Evolutionary conservation across 768 basidiomycete genomes (phyloP).

Genomic region (Pilatotrama ljubarskyi): DNA sequence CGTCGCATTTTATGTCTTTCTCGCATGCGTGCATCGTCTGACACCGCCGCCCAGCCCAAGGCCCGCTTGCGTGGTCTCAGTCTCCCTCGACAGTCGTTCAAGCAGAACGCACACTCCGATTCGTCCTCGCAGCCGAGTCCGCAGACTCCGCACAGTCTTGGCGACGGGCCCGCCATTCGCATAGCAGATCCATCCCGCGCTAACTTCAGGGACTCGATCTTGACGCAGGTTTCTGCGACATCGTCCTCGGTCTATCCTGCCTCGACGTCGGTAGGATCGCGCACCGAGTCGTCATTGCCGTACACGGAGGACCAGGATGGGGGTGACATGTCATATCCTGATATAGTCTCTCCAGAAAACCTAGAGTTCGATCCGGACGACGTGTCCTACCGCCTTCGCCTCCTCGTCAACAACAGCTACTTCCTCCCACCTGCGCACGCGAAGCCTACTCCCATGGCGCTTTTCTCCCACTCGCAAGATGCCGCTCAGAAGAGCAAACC

Average conservation of each 20-base stretch:
- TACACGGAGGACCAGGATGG: slow-evolving; percentile 51
- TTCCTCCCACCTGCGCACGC: slow-evolving; percentile 87
- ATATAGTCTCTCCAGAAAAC: slow-evolving; percentile 27
- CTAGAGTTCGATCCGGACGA: slow-evolving; percentile 60
- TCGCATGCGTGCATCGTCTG: background rate
- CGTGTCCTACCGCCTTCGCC: slow-evolving; percentile 79
- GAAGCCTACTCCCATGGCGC: slow-evolving; percentile 72
- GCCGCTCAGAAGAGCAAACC: slow-evolving; percentile 46
- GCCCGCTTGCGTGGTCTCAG: slow-evolving; percentile 36
- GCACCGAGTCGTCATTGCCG: slow-evolving; percentile 64
- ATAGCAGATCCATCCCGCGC: slow-evolving; percentile 24
- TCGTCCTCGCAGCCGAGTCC: slow-evolving; percentile 32
- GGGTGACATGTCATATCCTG: slow-evolving; percentile 32
- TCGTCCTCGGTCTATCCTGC: slow-evolving; percentile 79
- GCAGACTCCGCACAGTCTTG: slow-evolving; percentile 24
- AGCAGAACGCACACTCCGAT: slow-evolving; percentile 28
- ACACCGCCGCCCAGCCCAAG: slow-evolving; percentile 32
- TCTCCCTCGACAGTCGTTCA: slow-evolving; percentile 36
- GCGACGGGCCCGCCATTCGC: slow-evolving; percentile 13
- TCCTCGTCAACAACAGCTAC: slow-evolving; percentile 86
- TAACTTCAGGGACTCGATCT: slow-evolving; percentile 45
- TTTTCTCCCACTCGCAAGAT: slow-evolving; percentile 44
- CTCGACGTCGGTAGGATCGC: slow-evolving; percentile 65
- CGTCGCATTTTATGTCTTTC: slow-evolving; percentile 8
- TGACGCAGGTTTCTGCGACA: slow-evolving; percentile 65